Conservation (phyloP, 441 rosid genomes). For the Omphalea diandra region DNA sequence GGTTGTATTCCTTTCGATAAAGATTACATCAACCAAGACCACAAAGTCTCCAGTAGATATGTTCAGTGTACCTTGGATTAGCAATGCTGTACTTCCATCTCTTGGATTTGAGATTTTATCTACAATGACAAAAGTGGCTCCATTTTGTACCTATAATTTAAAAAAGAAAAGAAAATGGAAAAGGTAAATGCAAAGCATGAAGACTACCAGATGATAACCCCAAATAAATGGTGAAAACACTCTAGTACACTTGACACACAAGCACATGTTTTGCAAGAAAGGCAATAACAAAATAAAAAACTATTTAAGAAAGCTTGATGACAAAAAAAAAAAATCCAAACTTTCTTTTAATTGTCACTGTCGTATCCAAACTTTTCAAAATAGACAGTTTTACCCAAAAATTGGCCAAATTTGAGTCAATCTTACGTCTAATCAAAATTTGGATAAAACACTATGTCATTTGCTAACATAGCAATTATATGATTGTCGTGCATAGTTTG, state of each 20-base stretch:
- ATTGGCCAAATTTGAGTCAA: no score
- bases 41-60: constrained; percentile 4
- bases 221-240: not conserved
- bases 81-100: constrained; percentile 68
- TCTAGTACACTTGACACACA: not conserved
- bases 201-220: not conserved
- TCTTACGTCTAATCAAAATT: no score
- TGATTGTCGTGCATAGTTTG: no score
- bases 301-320: not conserved
- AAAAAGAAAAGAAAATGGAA: constrained; percentile 25
- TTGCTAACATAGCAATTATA: no score
- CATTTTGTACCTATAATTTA: constrained; percentile 77
- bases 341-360: no score
- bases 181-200: constrained; percentile 31
- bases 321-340: not conserved
- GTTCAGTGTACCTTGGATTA: constrained; percentile 67
- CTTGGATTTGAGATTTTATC: constrained; percentile 76
- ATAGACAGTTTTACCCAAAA: no score
- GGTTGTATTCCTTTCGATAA: constrained; percentile 13
- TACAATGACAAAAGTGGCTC: constrained; percentile 86
- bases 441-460: no score
- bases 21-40: not conserved
- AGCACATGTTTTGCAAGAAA: not conserved
- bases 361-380: no score
- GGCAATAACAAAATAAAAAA: not conserved